phyloP scores from a whole-genome alignment of 2,329 filamentous ascomycete species.

The Talaromyces sp. region DNA sequence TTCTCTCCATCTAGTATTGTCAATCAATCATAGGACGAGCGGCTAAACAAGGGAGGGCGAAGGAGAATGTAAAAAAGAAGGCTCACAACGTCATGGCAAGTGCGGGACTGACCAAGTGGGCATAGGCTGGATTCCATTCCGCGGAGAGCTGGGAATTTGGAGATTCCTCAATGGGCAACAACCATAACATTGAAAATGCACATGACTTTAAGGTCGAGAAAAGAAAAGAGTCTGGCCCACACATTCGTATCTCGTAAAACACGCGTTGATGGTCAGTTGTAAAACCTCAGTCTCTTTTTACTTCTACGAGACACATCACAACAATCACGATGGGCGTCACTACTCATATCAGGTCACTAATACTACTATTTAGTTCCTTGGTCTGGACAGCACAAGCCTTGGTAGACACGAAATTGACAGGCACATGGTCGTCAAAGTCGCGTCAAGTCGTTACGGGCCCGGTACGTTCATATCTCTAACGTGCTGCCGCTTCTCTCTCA shows the following conservation, averaged over 20 bases:
- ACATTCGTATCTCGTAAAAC: background rate
- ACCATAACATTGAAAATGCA: slow-evolving; percentile 8
- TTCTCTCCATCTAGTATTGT: background rate
- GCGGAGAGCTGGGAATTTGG: slow-evolving; percentile 9
- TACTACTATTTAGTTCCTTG: slow-evolving; percentile 35
- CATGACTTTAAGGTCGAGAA: background rate
- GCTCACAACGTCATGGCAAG: slow-evolving; percentile 8
- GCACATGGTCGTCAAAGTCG: slow-evolving; percentile 71
- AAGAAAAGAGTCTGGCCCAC: background rate
- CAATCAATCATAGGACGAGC: background rate
- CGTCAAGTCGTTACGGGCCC: slow-evolving; percentile 66
- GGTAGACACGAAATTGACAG: slow-evolving; percentile 54
- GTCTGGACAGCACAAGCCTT: slow-evolving; percentile 38
- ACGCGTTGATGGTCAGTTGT: slow-evolving; percentile 4
- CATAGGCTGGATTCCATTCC: slow-evolving; percentile 18
- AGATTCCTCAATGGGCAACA: slow-evolving; percentile 8
- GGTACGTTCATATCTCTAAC: slow-evolving; percentile 45
- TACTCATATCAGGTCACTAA: slow-evolving; percentile 29
- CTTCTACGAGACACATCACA: background rate
- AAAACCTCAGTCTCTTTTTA: background rate
- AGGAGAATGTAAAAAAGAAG: background rate
- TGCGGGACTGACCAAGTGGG: slow-evolving; percentile 7
- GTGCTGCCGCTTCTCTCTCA: background rate
- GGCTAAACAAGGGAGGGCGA: background rate
- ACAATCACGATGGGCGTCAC: slow-evolving; percentile 13